phyloP scores from a whole-genome alignment of 257 asterid genomes.

The Solanum chilense region DNA sequence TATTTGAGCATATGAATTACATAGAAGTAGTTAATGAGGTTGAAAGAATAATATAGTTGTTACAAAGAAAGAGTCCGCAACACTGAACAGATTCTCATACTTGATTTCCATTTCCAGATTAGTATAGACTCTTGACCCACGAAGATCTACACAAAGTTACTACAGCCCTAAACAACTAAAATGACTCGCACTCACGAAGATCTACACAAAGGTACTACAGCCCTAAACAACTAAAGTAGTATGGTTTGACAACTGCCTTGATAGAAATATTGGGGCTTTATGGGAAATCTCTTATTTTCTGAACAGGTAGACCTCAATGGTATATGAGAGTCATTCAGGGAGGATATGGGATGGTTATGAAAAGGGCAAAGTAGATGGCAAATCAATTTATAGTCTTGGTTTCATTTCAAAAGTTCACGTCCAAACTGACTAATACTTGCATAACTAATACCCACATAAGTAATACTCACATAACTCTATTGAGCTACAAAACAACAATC shows the following conservation, averaged over 20 bases:
- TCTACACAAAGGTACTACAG: too few relatives aligned
- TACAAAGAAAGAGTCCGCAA: not conserved
- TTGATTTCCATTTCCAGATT: not conserved
- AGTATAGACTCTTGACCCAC: not conserved
- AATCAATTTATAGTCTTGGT: too few relatives aligned
- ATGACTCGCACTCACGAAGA: not conserved
- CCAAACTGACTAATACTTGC: too few relatives aligned
- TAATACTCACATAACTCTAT: too few relatives aligned
- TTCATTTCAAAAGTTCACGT: too few relatives aligned
- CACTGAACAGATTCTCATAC: not conserved
- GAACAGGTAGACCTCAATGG: not conserved
- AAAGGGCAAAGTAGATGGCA: too few relatives aligned
- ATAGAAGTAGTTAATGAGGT: not conserved
- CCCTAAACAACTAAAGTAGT: not conserved
- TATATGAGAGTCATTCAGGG: too few relatives aligned
- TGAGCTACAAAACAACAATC: too few relatives aligned
- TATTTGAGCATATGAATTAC: not conserved
- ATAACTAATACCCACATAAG: too few relatives aligned
- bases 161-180: not conserved
- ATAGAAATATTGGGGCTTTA: not conserved
- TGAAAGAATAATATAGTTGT: too few relatives aligned
- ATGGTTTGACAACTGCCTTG: not conserved
- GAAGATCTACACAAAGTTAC: not conserved
- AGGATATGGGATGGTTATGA: too few relatives aligned
- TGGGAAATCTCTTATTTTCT: not conserved